phyloP scores from a whole-genome alignment of 2,329 filamentous ascomycete genomes.

The Septoria petroselini region DNA sequence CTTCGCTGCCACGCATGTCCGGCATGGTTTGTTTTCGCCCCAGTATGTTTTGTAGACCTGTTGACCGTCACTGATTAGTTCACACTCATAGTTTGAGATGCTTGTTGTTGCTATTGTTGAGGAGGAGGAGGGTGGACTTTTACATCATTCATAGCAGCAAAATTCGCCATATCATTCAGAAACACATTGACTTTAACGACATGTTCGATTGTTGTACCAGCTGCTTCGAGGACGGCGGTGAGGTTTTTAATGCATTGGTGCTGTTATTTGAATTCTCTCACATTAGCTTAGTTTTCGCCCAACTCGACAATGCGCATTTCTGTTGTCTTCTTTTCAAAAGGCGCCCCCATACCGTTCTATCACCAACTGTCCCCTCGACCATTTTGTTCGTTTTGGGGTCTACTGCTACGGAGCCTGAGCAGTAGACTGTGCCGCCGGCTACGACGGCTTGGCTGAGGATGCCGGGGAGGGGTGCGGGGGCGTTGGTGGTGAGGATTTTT shows the following conservation, averaged over 20 bases:
- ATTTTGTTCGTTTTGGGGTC: slow-evolving; percentile 55
- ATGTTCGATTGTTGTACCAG: slow-evolving; percentile 58
- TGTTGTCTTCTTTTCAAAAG: too few species aligned
- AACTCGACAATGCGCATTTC: too few species aligned
- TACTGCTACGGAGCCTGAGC: slow-evolving; percentile 61
- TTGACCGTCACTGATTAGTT: neutral
- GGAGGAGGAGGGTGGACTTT: neutral
- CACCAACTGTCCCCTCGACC: slow-evolving; percentile 56
- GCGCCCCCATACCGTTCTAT: slow-evolving; percentile 47
- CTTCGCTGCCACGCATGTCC: slow-evolving; percentile 52
- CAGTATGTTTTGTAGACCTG: slow-evolving; percentile 44
- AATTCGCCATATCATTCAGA: slow-evolving; percentile 63
- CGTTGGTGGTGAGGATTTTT: slow-evolving; percentile 32
- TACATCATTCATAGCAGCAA: slow-evolving; percentile 55
- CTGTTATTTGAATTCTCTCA: slow-evolving; percentile 23
- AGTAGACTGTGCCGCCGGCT: slow-evolving; percentile 65
- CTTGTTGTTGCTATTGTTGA: neutral
- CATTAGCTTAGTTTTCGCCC: too few species aligned
- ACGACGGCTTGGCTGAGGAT: slow-evolving; percentile 38
- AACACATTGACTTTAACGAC: slow-evolving; percentile 67
- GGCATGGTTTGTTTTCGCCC: slow-evolving; percentile 36
- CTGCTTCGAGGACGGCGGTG: slow-evolving; percentile 57
- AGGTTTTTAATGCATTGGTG: slow-evolving; percentile 61
- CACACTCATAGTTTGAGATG: neutral
- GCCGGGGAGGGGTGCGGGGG: slow-evolving; percentile 29